A percentile compares a stretch with the other conserved stretches of the same genome.
phyloP scores from a whole-genome alignment of 169 alveolate species.

The Theileria parva region DNA sequence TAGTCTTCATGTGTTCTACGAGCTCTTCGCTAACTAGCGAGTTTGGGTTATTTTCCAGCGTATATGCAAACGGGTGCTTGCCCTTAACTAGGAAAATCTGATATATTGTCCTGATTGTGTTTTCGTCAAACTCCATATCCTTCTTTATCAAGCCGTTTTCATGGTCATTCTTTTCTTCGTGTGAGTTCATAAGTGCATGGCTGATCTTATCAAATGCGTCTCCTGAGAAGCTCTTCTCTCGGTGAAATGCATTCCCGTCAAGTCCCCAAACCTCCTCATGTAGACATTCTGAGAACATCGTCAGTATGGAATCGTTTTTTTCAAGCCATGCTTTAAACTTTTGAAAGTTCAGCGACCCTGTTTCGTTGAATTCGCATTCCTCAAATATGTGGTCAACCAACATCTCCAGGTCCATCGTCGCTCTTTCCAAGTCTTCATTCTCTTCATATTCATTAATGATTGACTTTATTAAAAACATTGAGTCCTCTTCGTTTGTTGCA shows the following conservation, averaged over 20 bases:
- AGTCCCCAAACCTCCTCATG: constrained; percentile 88
- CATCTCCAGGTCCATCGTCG: constrained; percentile 63
- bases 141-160: background rate
- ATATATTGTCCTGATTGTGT: constrained; percentile 32
- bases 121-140: background rate
- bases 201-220: background rate
- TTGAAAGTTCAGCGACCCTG: constrained; percentile 70
- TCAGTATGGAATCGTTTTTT: constrained; percentile 72
- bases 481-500: constrained; percentile 4
- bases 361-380: constrained; percentile 76
- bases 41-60: constrained; percentile 21
- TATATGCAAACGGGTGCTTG: constrained; percentile 24
- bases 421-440: constrained; percentile 3
- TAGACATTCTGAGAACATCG: constrained; percentile 78
- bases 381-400: constrained; percentile 73
- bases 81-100: constrained; percentile 43
- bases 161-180: background rate
- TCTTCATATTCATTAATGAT: constrained; percentile 25
- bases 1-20: constrained; percentile 38
- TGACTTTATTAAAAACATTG: constrained; percentile 11
- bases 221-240: background rate
- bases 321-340: constrained; percentile 81
- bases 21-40: constrained; percentile 49
- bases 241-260: constrained; percentile 82
- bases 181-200: background rate